A percentile compares a stretch with the other conserved stretches of the same genome.
Evolutionary conservation across 2,329 filamentous ascomycete genomes (phyloP).

Genomic region (Epichloe coenophiala): DNA sequence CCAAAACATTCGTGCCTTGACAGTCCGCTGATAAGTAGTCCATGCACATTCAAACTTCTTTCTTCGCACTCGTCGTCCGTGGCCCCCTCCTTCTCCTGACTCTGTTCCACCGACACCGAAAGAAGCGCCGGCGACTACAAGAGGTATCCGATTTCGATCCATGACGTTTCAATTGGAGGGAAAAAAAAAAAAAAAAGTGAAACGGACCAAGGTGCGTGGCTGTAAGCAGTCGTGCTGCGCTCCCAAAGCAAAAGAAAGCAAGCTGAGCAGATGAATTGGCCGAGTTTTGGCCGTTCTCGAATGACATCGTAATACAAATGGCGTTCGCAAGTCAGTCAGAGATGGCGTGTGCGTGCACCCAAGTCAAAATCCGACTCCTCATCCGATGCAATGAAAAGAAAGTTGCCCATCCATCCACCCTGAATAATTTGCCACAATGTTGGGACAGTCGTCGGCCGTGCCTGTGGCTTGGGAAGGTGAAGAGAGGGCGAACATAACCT

Average conservation of each 20-base stretch:
- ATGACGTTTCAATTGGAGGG: not conserved
- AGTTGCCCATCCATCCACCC: conserved; percentile 10
- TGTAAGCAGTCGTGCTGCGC: conserved; percentile 1
- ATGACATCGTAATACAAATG: conserved; percentile 4
- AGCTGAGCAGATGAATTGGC: conserved; percentile 3
- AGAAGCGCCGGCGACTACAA: not conserved
- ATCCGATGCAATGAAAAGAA: conserved; percentile 23
- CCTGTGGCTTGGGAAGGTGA: not conserved
- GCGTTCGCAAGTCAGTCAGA: conserved; percentile 5
- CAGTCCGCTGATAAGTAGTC: not conserved
- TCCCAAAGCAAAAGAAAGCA: not conserved
- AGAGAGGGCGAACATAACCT: not conserved
- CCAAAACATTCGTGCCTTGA: not conserved
- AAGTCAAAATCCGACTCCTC: conserved; percentile 26
- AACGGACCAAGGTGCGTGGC: conserved; percentile 1
- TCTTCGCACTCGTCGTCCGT: not conserved
- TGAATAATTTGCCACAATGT: not conserved
- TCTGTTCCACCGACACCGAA: not conserved
- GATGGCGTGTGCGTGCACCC: conserved; percentile 11
- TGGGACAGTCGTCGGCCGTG: conserved; percentile 3
- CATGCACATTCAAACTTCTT: not conserved
- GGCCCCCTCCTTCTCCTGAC: not conserved
- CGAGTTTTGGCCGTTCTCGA: conserved; percentile 1
- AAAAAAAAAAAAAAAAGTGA: not conserved
- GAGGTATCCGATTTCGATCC: not conserved